Evolutionary conservation across 139 green algal species (phyloP).

Genomic region (Tetraselmis striata): DNA sequence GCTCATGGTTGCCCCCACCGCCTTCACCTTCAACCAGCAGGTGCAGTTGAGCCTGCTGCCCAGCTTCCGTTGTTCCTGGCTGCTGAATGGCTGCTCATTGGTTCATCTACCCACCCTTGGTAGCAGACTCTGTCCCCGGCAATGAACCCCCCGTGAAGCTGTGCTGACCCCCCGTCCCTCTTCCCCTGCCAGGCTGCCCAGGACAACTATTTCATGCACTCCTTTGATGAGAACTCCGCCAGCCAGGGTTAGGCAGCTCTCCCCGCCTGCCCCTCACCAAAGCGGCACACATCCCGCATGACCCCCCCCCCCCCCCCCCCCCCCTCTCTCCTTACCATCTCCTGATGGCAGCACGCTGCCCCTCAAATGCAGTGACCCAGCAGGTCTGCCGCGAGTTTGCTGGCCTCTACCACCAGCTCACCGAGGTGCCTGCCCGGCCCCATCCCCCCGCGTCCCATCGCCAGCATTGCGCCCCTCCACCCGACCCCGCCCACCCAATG

Average conservation of each 20-base stretch:
- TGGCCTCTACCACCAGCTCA: slow-evolving; percentile 66
- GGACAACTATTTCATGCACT: slow-evolving; percentile 89
- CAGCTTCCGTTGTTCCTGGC: no score
- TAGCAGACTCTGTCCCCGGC: no score
- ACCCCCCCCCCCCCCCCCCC: neutral
- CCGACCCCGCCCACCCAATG: no score
- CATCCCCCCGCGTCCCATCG: no score
- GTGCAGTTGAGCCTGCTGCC: no score
- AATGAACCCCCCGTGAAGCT: no score
- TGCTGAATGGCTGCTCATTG: no score
- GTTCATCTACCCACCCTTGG: no score
- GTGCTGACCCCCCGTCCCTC: no score
- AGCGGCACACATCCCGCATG: neutral
- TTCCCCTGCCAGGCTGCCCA: slow-evolving; percentile 46
- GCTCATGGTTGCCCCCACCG: slow-evolving; percentile 90
- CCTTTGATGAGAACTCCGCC: neutral
- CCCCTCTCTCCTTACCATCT: neutral
- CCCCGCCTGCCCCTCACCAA: neutral
- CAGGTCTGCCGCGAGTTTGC: slow-evolving; percentile 73
- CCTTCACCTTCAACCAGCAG: slow-evolving; percentile 92
- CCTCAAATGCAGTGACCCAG: slow-evolving; percentile 11
- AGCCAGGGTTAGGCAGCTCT: no score
- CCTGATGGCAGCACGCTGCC: neutral
- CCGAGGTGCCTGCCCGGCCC: slow-evolving; percentile 43
- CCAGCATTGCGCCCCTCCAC: no score